Evolutionary conservation across 73 alveolate genomes (phyloP).

Genomic region (Paramecium octaurelia): DNA sequence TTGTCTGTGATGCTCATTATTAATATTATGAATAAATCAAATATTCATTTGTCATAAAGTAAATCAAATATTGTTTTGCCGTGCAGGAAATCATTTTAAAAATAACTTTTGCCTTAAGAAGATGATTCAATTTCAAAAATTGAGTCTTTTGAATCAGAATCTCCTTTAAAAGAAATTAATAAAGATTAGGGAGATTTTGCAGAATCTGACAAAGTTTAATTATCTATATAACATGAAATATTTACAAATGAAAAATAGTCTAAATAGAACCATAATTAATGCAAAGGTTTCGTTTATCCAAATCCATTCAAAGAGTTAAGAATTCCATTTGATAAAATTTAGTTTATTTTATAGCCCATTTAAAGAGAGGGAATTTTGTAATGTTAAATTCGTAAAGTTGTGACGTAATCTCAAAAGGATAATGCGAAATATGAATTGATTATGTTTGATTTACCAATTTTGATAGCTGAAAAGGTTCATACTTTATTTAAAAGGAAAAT

Average conservation of each 20-base stretch:
- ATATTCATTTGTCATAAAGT: neutral
- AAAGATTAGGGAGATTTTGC: neutral
- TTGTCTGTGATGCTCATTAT: neutral
- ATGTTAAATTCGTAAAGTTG: neutral
- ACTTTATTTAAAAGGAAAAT: neutral
- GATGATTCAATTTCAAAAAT: neutral
- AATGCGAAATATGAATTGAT: neutral
- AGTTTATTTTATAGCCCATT: neutral
- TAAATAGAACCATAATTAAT: neutral
- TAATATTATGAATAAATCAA: neutral
- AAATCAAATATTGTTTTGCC: neutral
- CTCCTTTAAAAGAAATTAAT: neutral
- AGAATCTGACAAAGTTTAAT: neutral
- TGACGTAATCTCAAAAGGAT: neutral
- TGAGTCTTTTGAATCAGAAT: neutral
- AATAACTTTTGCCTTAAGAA: neutral
- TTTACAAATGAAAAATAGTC: neutral
- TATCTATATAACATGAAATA: neutral
- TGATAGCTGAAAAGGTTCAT: neutral
- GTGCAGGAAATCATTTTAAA: neutral
- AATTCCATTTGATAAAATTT: neutral
- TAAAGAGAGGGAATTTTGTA: conserved; percentile 9
- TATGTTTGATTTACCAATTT: neutral
- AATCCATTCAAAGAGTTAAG: neutral
- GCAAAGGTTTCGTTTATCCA: neutral